These are phyloP conservation scores for Parsonsia alboflavescens DNA, from an alignment of 257 asterid species.

Conservation along the genomic window DNA sequence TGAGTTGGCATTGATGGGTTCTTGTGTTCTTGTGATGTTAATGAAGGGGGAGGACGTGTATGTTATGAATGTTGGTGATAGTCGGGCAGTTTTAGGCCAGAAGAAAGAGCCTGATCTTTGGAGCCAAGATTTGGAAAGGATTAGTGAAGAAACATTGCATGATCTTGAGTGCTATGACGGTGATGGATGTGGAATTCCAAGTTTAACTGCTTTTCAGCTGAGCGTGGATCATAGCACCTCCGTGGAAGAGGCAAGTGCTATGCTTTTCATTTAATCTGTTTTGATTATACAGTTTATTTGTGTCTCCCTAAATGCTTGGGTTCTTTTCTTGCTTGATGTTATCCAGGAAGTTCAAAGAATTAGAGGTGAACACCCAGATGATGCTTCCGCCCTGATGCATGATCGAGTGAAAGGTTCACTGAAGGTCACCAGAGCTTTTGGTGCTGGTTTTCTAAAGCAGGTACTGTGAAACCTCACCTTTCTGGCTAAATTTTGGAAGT, in stretches of 20 bases:
- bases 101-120: slow-evolving; percentile 80
- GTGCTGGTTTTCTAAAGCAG: slow-evolving; percentile 99
- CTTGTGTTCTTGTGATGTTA: slow-evolving; percentile 90
- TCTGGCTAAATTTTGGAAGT: slow-evolving; percentile 17
- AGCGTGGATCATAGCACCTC: slow-evolving; percentile 88
- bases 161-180: slow-evolving; percentile 70
- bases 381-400: slow-evolving; percentile 59
- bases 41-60: slow-evolving; percentile 95
- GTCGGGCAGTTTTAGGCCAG: slow-evolving; percentile 84
- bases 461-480: slow-evolving; percentile 31
- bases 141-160: slow-evolving; percentile 72
- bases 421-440: slow-evolving; percentile 97
- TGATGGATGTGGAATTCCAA: slow-evolving; percentile 34
- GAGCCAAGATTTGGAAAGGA: slow-evolving; percentile 95
- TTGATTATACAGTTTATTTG: slow-evolving; percentile 8
- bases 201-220: slow-evolving; percentile 70
- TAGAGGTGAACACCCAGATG: slow-evolving; percentile 71
- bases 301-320: background rate
- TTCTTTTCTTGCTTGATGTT: slow-evolving; percentile 14
- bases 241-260: slow-evolving; percentile 54
- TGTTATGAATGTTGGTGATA: slow-evolving; percentile 93
- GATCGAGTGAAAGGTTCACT: slow-evolving; percentile 94
- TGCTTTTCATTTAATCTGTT: background rate
- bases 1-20: slow-evolving; percentile 95
- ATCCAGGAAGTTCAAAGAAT: slow-evolving; percentile 74